phyloP scores from a whole-genome alignment of 805 yeast genomes.

The Maudiozyma bulderi region DNA sequence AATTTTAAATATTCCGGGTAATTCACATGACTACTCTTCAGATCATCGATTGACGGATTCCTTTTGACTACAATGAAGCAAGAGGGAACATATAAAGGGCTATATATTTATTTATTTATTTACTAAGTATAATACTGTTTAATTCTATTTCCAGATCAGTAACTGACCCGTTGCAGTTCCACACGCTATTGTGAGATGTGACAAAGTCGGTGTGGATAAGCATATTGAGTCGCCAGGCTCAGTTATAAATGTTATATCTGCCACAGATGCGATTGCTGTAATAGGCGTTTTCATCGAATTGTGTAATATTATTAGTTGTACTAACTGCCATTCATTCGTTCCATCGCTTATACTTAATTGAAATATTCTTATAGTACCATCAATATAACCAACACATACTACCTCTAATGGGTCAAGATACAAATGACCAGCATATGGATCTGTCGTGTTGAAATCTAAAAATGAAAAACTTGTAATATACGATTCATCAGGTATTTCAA shows the following conservation, averaged over 20 bases:
- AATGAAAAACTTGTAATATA: constrained; percentile 23
- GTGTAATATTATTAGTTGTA: constrained; percentile 16
- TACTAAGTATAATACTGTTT: background rate
- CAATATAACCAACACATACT: constrained; percentile 30
- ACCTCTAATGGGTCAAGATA: constrained; percentile 32
- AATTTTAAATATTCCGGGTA: no score
- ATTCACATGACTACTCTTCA: no score
- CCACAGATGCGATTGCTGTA: constrained; percentile 8
- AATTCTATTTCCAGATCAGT: constrained; percentile 31
- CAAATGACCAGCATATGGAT: constrained; percentile 24
- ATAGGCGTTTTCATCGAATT: constrained; percentile 12
- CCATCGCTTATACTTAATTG: constrained; percentile 21
- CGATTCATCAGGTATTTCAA: constrained; percentile 13
- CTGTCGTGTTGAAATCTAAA: constrained; percentile 8
- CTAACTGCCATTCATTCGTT: constrained; percentile 16
- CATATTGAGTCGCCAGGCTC: background rate
- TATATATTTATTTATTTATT: background rate
- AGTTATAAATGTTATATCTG: constrained; percentile 2
- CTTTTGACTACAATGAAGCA: no score
- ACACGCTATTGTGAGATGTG: constrained; percentile 33
- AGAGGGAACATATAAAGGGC: background rate
- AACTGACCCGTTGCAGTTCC: constrained; percentile 50
- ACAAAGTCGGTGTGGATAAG: background rate
- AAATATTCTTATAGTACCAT: constrained; percentile 25
- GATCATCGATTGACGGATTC: no score